Conservation (phyloP, 768 basidiomycete genomes). For the Roridomyces roridus region DNA sequence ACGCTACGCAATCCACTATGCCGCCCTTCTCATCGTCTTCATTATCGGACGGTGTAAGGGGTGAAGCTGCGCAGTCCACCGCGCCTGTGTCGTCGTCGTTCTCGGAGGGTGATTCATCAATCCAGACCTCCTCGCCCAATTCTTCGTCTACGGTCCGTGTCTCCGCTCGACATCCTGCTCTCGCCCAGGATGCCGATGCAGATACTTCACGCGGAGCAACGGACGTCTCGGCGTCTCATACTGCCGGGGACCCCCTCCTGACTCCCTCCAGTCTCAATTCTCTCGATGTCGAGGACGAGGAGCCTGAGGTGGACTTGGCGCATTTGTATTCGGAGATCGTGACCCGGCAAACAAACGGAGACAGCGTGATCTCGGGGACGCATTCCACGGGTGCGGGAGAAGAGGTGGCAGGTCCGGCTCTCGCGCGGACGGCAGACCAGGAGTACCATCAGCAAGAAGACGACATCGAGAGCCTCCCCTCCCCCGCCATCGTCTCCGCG, state of each 20-base stretch:
- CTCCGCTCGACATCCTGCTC: neutral
- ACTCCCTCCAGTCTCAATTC: neutral
- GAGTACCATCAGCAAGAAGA: no score
- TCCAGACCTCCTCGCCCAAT: neutral
- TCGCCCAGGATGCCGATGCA: no score
- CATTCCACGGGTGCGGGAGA: no score
- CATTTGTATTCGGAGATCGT: no score
- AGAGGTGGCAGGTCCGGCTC: no score
- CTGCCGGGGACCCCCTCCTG: neutral
- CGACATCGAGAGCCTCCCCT: slow-evolving; percentile 12
- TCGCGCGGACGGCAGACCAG: neutral
- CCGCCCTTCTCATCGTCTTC: neutral
- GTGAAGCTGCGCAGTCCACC: neutral
- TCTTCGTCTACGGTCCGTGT: neutral
- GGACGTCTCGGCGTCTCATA: neutral
- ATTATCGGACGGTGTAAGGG: no score
- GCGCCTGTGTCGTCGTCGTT: no score
- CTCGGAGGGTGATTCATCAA: neutral
- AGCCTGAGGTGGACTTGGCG: no score
- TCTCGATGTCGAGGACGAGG: neutral
- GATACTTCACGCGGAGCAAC: no score
- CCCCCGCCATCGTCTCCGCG: neutral
- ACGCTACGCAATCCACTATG: neutral
- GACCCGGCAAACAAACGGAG: no score
- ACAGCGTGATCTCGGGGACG: neutral